Conservation (phyloP, 2,329 filamentous ascomycete genomes). For the Trichophyton verrucosum region DNA sequence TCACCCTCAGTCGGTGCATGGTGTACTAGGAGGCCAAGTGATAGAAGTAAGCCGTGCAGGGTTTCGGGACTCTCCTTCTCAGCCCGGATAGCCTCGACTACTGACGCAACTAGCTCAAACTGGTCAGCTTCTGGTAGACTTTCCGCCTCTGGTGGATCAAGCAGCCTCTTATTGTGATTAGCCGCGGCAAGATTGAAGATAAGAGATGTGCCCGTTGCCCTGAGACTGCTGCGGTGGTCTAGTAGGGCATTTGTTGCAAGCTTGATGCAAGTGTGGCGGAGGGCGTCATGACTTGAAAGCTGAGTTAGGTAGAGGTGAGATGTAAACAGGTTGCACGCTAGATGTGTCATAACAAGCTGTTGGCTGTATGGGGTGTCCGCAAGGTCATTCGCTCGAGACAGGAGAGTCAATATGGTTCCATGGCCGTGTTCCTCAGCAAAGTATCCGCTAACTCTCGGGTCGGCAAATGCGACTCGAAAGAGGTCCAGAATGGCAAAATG, state of each 20-base stretch:
- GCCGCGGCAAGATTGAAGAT: constrained; percentile 68
- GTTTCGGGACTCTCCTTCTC: constrained; percentile 51
- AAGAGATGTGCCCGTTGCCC: constrained; percentile 70
- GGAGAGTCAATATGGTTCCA: constrained; percentile 49
- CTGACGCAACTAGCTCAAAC: constrained; percentile 67
- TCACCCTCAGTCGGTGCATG: constrained; percentile 57
- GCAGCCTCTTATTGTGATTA: constrained; percentile 53
- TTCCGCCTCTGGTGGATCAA: constrained; percentile 39
- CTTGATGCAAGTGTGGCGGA: constrained; percentile 50
- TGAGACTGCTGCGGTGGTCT: constrained; percentile 62
- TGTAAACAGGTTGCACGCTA: constrained; percentile 74
- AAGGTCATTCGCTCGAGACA: constrained; percentile 41
- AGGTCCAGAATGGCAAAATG: constrained; percentile 81
- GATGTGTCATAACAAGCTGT: constrained; percentile 69
- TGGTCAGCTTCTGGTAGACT: constrained; percentile 56
- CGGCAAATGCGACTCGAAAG: constrained; percentile 62
- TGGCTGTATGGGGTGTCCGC: constrained; percentile 62
- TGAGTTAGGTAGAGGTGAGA: constrained; percentile 57
- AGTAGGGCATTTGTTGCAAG: constrained; percentile 68
- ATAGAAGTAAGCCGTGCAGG: constrained; percentile 61
- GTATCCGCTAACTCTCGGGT: constrained; percentile 66
- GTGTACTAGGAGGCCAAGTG: constrained; percentile 65
- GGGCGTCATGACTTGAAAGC: constrained; percentile 40
- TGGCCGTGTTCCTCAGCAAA: constrained; percentile 64
- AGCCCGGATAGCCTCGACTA: constrained; percentile 58